These are phyloP conservation scores for Narthecium ossifragum DNA, from an alignment of 106 monocot genomes.

Conservation along the genomic window DNA sequence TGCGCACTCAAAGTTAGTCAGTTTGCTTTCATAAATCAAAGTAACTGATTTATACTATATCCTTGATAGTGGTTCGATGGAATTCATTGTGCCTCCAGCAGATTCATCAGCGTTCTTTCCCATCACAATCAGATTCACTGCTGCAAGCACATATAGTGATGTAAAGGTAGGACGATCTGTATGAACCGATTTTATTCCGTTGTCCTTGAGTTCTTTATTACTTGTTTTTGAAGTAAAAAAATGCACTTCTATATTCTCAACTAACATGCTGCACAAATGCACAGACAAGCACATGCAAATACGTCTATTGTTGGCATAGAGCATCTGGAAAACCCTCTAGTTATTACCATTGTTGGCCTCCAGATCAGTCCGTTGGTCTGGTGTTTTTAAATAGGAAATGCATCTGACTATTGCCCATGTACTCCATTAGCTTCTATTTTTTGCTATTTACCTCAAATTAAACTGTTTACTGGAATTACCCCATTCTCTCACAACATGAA, in stretches of 20 bases:
- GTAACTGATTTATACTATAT: neutral
- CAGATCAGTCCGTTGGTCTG: too few species aligned
- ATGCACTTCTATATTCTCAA: neutral
- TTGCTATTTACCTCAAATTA: too few species aligned
- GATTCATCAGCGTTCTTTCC: conserved; percentile 88
- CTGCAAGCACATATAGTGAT: conserved; percentile 78
- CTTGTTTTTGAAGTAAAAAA: neutral
- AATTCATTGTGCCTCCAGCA: conserved; percentile 84
- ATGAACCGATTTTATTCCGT: neutral
- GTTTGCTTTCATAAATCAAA: neutral
- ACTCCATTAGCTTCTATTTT: too few species aligned
- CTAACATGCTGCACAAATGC: neutral
- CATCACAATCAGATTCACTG: conserved; percentile 68
- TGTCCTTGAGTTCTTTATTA: conserved; percentile 1
- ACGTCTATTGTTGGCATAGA: too few species aligned
- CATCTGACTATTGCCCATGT: too few species aligned
- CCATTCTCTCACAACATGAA: too few species aligned
- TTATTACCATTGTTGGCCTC: too few species aligned
- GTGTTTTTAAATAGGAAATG: too few species aligned
- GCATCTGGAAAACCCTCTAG: too few species aligned
- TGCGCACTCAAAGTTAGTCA: neutral
- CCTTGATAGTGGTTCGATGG: conserved; percentile 86
- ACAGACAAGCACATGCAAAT: neutral
- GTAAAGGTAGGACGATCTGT: conserved; percentile 50
- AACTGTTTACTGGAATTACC: too few species aligned